These are phyloP conservation scores for Phlebiopsis flavidoalba DNA, from an alignment of 768 basidiomycete species.

Conservation along the genomic window DNA sequence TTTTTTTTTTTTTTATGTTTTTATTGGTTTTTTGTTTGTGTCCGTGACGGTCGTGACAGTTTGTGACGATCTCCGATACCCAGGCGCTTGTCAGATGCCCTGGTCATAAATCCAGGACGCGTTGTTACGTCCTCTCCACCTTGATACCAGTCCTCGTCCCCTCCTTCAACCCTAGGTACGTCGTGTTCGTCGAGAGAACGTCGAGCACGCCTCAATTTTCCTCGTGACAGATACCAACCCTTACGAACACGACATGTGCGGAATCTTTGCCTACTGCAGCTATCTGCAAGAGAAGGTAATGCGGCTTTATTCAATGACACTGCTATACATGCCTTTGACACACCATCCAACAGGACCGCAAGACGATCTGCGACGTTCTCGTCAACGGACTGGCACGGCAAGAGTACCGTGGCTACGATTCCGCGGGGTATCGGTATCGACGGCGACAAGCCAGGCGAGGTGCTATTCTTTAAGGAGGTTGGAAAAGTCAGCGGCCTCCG, in stretches of 20 bases:
- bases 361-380: conserved; percentile 87
- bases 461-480: conserved; percentile 93
- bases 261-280: conserved; percentile 96
- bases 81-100: conserved; percentile 8
- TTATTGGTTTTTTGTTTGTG: too few species aligned
- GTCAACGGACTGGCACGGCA: conserved; percentile 88
- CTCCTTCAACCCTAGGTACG: conserved; percentile 2
- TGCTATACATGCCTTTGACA: not conserved
- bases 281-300: conserved; percentile 91
- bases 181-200: conserved; percentile 8
- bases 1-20: too few species aligned
- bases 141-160: conserved; percentile 4
- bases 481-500: conserved; percentile 94
- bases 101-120: conserved; percentile 13
- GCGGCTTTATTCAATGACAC: not conserved
- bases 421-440: conserved; percentile 88
- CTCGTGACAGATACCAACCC: not conserved
- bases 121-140: conserved; percentile 4
- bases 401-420: conserved; percentile 98
- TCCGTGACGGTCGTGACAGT: conserved; percentile 3
- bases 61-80: conserved; percentile 3
- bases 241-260: conserved; percentile 58
- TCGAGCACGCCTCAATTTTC: not conserved
- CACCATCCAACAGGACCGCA: conserved; percentile 57
- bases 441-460: conserved; percentile 75